These are phyloP conservation scores for Conringia planisiliqua DNA, from an alignment of 345 rosid species.

Conservation along the genomic window DNA sequence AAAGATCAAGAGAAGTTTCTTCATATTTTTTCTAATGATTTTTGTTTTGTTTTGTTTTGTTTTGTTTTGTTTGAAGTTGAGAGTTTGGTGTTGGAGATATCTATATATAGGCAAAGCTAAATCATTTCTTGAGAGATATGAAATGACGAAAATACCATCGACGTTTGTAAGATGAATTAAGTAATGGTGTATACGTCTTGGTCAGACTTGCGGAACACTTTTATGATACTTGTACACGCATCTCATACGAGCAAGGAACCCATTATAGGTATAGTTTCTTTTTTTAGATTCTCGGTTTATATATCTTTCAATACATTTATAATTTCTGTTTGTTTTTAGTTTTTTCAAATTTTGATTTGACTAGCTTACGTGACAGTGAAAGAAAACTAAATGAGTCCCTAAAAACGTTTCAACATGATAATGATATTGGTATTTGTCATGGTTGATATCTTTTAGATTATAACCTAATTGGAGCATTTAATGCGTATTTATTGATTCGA, in stretches of 20 bases:
- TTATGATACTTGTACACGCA: constrained; percentile 21
- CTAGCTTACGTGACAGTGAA: background rate
- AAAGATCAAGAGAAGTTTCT: constrained; percentile 33
- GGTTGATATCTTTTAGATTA: background rate
- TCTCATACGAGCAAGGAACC: constrained; percentile 15
- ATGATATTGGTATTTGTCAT: background rate
- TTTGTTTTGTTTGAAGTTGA: constrained; percentile 6
- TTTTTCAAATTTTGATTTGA: background rate
- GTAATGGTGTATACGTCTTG: constrained; percentile 9
- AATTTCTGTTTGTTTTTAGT: background rate
- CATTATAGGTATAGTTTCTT: background rate
- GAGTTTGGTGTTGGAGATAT: constrained; percentile 10
- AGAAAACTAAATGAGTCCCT: background rate
- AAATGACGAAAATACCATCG: constrained; percentile 19
- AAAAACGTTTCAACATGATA: background rate
- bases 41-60: background rate
- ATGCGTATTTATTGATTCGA: background rate
- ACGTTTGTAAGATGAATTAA: background rate
- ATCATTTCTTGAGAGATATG: background rate
- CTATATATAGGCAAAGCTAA: constrained; percentile 15
- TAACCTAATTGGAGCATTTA: background rate
- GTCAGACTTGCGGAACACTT: constrained; percentile 30
- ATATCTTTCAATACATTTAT: background rate
- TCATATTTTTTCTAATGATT: constrained; percentile 15
- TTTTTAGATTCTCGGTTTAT: background rate